Evolutionary conservation across 2,329 filamentous ascomycete genomes (phyloP), one percentile per base, ranked within the genome.

Genomic region (Neurospora crassa): DNA sequence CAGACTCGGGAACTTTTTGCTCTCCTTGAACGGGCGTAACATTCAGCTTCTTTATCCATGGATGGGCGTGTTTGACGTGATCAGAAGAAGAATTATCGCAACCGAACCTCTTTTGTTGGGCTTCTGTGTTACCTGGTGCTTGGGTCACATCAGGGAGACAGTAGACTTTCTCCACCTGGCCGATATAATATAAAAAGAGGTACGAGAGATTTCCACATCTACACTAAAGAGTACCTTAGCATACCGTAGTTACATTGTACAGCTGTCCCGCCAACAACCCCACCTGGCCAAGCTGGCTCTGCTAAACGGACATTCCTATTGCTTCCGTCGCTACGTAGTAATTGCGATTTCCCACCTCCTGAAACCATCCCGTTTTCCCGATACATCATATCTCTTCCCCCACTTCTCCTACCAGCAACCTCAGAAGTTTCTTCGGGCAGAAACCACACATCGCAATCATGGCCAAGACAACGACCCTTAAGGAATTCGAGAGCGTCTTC

Each of bases 401-500:
- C 63, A 40, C 45, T 37, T 42, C 37, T 70, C 47, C 18, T 40
- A 41, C 40, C 18, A n/a, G 34, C 34, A 34, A 24, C 12, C 59
- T 40, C 59, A 16, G 7, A 42, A 63, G 53, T 63, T 34, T 63
- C 16, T 34, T 34, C 16, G 53, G 53, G 37, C 34, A 34, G 53
- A 40, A 18, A 70, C n/a, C 34, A 43, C 67, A 37, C n/a, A 70
- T 43, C 37, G 70, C 71, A 73, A 83, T 78, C 69, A 90, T 89
- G 87, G 86, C 88, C 59, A 83, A 96, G 85, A 89, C 90, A 76
- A 91, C 91, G 69, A 94, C 91, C 68, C 89, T 94, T 72, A 86
- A 91, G 78, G 91, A 97, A 78, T 99, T 99, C 81, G 94, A 98
- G 87, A 85, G 89, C 67, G 88, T 97, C 80, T 98, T 94, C 84